A percentile compares a stretch with the other conserved stretches of the same genome.
Evolutionary conservation across 2,329 filamentous ascomycete genomes (phyloP).

Genomic region (Malbranchea cinnamomea): DNA sequence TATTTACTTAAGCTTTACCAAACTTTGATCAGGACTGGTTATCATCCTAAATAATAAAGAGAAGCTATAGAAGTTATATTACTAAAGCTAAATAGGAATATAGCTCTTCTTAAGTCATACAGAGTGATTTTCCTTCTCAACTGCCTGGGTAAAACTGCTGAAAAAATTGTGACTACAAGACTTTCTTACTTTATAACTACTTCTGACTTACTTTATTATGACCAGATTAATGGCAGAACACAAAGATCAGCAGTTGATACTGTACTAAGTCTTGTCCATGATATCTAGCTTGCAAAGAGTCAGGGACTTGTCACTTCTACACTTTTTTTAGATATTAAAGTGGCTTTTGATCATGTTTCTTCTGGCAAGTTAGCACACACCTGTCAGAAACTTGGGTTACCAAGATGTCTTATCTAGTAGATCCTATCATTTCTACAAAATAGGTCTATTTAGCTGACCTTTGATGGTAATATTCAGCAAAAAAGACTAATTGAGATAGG

Average conservation of each 20-base stretch:
- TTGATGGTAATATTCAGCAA: not conserved
- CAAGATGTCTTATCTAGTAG: too few relatives aligned
- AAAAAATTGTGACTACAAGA: not conserved
- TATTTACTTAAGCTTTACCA: conserved; percentile 1
- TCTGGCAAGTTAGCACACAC: too few relatives aligned
- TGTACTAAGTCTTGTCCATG: not conserved
- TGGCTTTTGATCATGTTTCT: conserved; percentile 3
- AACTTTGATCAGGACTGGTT: not conserved
- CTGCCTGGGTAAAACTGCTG: conserved; percentile 3
- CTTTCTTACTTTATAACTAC: conserved; percentile 1
- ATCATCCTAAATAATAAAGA: too few relatives aligned
- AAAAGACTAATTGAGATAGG: not conserved
- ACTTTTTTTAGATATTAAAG: conserved; percentile 1
- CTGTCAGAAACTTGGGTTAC: too few relatives aligned
- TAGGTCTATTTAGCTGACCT: too few relatives aligned
- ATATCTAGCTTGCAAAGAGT: conserved; percentile 2
- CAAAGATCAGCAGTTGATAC: conserved; percentile 4
- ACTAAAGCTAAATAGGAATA: not conserved
- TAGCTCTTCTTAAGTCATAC: conserved; percentile 2
- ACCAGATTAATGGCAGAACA: conserved; percentile 1
- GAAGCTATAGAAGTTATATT: not conserved
- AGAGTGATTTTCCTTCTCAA: conserved; percentile 4
- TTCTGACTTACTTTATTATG: conserved; percentile 2
- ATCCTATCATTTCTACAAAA: too few relatives aligned
- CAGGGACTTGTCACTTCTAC: not conserved